Conservation (phyloP, 2,329 filamentous ascomycete species). For the Monosporascus sp. region DNA sequence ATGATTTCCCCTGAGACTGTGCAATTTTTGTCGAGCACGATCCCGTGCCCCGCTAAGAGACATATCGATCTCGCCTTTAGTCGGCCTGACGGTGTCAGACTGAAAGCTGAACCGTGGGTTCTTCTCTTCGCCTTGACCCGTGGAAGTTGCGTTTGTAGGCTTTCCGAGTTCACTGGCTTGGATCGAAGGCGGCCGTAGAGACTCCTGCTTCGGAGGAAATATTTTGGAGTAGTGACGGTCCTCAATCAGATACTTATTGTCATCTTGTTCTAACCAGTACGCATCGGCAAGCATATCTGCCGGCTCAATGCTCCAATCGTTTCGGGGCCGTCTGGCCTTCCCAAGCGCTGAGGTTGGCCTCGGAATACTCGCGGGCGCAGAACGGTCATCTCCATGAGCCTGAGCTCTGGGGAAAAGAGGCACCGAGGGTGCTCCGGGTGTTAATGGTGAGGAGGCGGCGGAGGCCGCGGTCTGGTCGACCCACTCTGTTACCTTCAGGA, state of each 20-base stretch:
- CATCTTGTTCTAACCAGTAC: conserved; percentile 80
- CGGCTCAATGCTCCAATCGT: conserved; percentile 80
- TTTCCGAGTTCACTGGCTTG: conserved; percentile 12
- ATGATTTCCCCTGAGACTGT: conserved; percentile 51
- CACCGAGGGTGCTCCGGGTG: conserved; percentile 31
- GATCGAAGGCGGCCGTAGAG: conserved; percentile 7
- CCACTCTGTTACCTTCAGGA: conserved; percentile 68
- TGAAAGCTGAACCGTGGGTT: conserved; percentile 6
- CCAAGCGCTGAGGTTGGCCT: conserved; percentile 37
- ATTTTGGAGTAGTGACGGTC: conserved; percentile 71
- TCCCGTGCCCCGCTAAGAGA: conserved; percentile 50
- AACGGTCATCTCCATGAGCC: conserved; percentile 34
- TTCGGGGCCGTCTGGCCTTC: conserved; percentile 65
- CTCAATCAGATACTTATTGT: conserved; percentile 76
- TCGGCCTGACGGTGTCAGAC: conserved; percentile 6
- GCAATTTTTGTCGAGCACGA: conserved; percentile 55
- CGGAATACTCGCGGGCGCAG: conserved; percentile 30
- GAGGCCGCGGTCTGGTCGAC: conserved; percentile 60
- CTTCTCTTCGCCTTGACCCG: background rate
- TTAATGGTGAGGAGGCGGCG: conserved; percentile 31
- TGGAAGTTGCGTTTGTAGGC: conserved; percentile 3
- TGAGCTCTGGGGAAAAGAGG: conserved; percentile 44
- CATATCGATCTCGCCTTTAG: conserved; percentile 33
- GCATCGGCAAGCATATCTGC: conserved; percentile 84
- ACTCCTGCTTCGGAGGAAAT: conserved; percentile 41